Evolutionary conservation across 2,329 filamentous ascomycete genomes (phyloP).

Genomic region (Didymella lethalis): DNA sequence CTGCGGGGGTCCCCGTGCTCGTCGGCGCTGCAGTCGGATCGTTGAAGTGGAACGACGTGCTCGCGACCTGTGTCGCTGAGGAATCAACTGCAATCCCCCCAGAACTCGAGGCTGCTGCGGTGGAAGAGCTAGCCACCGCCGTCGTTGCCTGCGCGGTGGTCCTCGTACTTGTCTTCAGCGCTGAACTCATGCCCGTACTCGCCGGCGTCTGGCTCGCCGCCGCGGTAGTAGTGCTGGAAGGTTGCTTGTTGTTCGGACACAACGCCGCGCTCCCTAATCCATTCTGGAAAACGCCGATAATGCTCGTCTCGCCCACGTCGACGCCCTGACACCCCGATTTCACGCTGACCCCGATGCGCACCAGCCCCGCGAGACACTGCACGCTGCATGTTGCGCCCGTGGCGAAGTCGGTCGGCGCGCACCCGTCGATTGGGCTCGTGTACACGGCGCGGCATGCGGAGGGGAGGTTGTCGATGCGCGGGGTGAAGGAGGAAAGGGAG

Average conservation of each 20-base stretch:
- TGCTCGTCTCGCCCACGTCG: constrained; percentile 49
- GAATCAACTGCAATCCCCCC: constrained; percentile 27
- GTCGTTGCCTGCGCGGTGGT: constrained; percentile 14
- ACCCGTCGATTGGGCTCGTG: constrained; percentile 52
- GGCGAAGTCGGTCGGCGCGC: constrained; percentile 52
- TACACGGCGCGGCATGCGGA: constrained; percentile 52
- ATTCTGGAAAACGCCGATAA: constrained; percentile 54
- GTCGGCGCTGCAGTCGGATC: constrained; percentile 15
- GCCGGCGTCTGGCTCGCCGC: neutral
- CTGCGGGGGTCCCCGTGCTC: neutral
- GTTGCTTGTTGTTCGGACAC: constrained; percentile 48
- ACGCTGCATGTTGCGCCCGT: constrained; percentile 42
- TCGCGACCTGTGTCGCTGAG: constrained; percentile 22
- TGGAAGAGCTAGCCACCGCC: constrained; percentile 13
- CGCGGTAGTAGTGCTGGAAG: constrained; percentile 24
- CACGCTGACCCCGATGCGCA: constrained; percentile 46
- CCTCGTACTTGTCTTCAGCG: constrained; percentile 14
- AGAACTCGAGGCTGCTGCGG: constrained; percentile 1
- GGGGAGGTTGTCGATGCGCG: constrained; percentile 52
- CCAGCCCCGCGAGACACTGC: constrained; percentile 53
- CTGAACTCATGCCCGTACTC: neutral
- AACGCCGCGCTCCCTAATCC: constrained; percentile 51
- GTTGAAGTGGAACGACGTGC: neutral
- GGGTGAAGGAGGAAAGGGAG: constrained; percentile 56
- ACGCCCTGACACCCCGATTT: constrained; percentile 45